These are phyloP conservation scores for Tetracladium setigerum DNA, from an alignment of 495 filamentous ascomycete genomes.

Conservation along the genomic window DNA sequence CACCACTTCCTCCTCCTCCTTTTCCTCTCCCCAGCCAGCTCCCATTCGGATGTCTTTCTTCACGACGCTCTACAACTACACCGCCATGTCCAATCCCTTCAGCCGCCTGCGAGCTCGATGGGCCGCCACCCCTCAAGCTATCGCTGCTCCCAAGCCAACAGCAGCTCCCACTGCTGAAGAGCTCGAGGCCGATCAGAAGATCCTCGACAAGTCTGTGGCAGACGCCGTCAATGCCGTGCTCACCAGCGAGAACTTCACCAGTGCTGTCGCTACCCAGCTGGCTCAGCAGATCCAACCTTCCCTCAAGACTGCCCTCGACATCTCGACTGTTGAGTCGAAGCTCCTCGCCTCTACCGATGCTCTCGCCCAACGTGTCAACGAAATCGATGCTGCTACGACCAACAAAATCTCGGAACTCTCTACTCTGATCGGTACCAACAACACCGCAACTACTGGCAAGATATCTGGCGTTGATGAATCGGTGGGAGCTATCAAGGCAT, in stretches of 20 bases:
- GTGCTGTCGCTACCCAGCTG: slow-evolving; percentile 18
- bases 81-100: slow-evolving; percentile 15
- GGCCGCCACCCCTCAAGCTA: neutral
- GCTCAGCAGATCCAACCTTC: slow-evolving; percentile 17
- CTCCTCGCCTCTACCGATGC: slow-evolving; percentile 11
- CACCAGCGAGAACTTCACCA: slow-evolving; percentile 19
- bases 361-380: slow-evolving; percentile 14
- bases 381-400: slow-evolving; percentile 7
- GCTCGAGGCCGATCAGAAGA: slow-evolving; percentile 8
- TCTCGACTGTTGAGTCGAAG: slow-evolving; percentile 15
- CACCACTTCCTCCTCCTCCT: neutral
- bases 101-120: slow-evolving; percentile 6
- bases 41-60: slow-evolving; percentile 13
- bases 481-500: slow-evolving; percentile 14
- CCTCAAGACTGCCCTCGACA: slow-evolving; percentile 17
- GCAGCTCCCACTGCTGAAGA: slow-evolving; percentile 4
- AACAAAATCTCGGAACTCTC: slow-evolving; percentile 14
- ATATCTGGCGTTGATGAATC: slow-evolving; percentile 16
- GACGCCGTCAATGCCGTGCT: slow-evolving; percentile 18
- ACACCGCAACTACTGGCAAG: slow-evolving; percentile 10
- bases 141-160: neutral
- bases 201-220: slow-evolving; percentile 14
- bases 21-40: slow-evolving; percentile 2
- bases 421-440: slow-evolving; percentile 7
- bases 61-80: slow-evolving; percentile 3